Percentiles rank a stretch among this genome's conserved stretches.
These are phyloP conservation scores for Podaxis mareebaensis DNA, from an alignment of 768 basidiomycete genomes.

Conservation along the genomic window DNA sequence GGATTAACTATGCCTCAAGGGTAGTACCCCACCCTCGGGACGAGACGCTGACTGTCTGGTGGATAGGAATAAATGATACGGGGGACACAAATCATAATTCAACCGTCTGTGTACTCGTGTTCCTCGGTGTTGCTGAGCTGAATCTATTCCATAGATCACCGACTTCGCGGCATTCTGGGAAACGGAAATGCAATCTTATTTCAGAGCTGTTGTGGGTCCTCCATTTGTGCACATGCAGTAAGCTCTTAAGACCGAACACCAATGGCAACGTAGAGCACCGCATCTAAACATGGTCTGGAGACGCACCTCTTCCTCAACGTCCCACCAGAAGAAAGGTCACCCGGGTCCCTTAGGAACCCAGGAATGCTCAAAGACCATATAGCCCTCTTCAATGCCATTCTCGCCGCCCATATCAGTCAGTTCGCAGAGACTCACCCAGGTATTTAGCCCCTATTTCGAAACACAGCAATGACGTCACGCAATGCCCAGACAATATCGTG, in stretches of 20 bases:
- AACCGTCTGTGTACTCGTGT: slow-evolving; percentile 24
- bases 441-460: slow-evolving; percentile 15
- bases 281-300: slow-evolving; percentile 39
- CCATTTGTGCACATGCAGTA: background rate
- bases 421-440: slow-evolving; percentile 41
- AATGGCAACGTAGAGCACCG: slow-evolving; percentile 25
- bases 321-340: slow-evolving; percentile 54
- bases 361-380: slow-evolving; percentile 41
- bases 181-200: slow-evolving; percentile 48
- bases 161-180: slow-evolving; percentile 53
- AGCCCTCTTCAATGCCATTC: slow-evolving; percentile 40
- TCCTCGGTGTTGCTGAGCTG: background rate
- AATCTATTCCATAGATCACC: slow-evolving; percentile 34
- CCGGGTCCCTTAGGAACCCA: slow-evolving; percentile 34
- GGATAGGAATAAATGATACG: slow-evolving; percentile 62
- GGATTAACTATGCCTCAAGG: slow-evolving; percentile 41
- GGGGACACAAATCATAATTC: slow-evolving; percentile 47
- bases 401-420: slow-evolving; percentile 32
- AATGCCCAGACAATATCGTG: slow-evolving; percentile 32
- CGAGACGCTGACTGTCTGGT: slow-evolving; percentile 52
- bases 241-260: background rate
- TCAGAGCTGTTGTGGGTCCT: slow-evolving; percentile 46
- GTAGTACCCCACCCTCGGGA: slow-evolving; percentile 43
- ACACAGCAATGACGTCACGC: background rate
- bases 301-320: slow-evolving; percentile 58